phyloP scores from a whole-genome alignment of 1,139 yeast genomes.

The Geotrichum aggregatum region DNA sequence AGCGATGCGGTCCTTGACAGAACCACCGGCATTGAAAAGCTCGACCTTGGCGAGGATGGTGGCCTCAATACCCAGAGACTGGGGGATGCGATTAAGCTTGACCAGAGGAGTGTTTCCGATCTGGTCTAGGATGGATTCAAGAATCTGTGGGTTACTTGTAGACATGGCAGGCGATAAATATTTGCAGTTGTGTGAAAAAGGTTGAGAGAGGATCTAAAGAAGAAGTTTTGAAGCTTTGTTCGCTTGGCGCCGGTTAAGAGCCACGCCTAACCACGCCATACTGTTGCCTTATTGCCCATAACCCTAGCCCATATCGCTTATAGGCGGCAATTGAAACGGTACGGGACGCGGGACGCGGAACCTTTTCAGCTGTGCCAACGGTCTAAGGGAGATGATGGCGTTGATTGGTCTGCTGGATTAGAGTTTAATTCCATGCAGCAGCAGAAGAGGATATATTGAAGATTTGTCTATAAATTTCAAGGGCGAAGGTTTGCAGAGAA shows the following conservation, averaged over 20 bases:
- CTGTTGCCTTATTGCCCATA: not conserved
- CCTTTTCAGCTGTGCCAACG: too few species aligned
- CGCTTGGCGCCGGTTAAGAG: too few species aligned
- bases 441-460: too few species aligned
- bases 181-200: not conserved
- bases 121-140: constrained; percentile 48
- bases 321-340: too few species aligned
- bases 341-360: too few species aligned
- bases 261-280: not conserved
- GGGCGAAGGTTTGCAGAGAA: too few species aligned
- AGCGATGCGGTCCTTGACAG: constrained; percentile 61
- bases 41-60: constrained; percentile 52
- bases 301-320: constrained; percentile 1
- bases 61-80: constrained; percentile 70
- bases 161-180: not conserved
- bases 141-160: constrained; percentile 20
- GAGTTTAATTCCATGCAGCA: too few species aligned
- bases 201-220: not conserved
- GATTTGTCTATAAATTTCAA: too few species aligned
- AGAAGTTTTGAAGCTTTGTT: too few species aligned
- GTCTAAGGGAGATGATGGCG: too few species aligned
- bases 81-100: constrained; percentile 70
- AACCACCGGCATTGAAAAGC: constrained; percentile 66
- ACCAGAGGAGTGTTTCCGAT: constrained; percentile 85
- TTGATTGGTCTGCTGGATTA: too few species aligned